Conservation (phyloP, 495 filamentous ascomycete species). For the Barbatosphaeria neglecta region DNA sequence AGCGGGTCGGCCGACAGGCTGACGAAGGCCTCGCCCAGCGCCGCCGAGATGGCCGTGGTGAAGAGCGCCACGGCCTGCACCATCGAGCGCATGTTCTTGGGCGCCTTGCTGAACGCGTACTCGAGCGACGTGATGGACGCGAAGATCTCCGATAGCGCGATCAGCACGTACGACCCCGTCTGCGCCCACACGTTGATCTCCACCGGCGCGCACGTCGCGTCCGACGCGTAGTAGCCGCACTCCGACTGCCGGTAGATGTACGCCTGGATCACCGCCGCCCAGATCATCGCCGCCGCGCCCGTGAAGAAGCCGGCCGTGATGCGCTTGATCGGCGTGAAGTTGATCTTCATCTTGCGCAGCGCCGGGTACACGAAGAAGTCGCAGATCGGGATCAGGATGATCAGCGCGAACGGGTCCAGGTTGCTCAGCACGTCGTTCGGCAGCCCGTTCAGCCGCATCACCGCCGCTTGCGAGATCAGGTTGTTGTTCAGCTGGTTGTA, state of each 20-base stretch:
- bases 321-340: constrained; percentile 62
- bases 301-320: constrained; percentile 58
- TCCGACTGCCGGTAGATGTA: constrained; percentile 56
- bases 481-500: constrained; percentile 49
- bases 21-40: constrained; percentile 58
- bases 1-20: constrained; percentile 54
- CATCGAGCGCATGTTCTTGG: constrained; percentile 63
- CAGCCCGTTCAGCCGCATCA: constrained; percentile 56
- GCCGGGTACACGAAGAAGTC: constrained; percentile 59
- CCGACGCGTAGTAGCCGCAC: constrained; percentile 44
- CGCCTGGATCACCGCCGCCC: constrained; percentile 52
- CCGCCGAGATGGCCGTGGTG: constrained; percentile 56
- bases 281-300: constrained; percentile 51
- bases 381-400: constrained; percentile 69
- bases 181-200: constrained; percentile 48
- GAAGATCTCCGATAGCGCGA: constrained; percentile 65
- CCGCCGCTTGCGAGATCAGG: constrained; percentile 62
- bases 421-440: constrained; percentile 75
- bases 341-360: constrained; percentile 48
- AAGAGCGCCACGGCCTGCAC: constrained; percentile 59
- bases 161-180: constrained; percentile 50
- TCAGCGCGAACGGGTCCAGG: constrained; percentile 61
- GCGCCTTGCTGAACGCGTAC: constrained; percentile 73
- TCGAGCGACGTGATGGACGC: constrained; percentile 53
- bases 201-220: constrained; percentile 11